Evolutionary conservation across 176 grass and related monocot genomes (phyloP).

Genomic region (Leersia perrieri): DNA sequence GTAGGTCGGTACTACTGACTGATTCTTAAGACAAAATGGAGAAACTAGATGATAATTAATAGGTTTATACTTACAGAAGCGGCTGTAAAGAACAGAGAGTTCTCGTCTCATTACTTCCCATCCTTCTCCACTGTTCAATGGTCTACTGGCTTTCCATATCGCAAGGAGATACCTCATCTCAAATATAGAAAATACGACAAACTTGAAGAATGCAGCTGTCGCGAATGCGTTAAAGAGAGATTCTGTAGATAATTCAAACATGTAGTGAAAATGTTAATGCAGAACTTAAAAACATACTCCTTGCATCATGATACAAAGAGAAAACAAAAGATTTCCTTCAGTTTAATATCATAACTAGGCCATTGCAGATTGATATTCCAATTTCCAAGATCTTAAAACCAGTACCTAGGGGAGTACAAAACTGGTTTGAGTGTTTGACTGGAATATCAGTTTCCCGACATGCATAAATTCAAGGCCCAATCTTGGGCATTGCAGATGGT

Average conservation of each 20-base stretch:
- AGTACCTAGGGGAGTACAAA: neutral
- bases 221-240: conserved; percentile 99
- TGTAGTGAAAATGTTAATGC: neutral
- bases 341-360: neutral
- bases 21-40: conserved; percentile 6
- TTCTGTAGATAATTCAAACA: conserved; percentile 53
- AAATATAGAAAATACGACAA: conserved; percentile 98
- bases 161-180: conserved; percentile 98
- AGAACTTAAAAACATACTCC: conserved; percentile 18
- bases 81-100: conserved; percentile 95
- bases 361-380: conserved; percentile 10
- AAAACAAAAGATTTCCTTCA: neutral
- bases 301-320: neutral
- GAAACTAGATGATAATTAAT: conserved; percentile 31
- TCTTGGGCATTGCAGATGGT: neutral
- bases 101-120: conserved; percentile 96
- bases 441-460: neutral
- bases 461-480: neutral
- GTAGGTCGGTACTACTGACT: conserved; percentile 37
- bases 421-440: neutral
- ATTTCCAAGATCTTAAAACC: no score
- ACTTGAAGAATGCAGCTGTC: conserved; percentile 98
- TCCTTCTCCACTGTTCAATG: conserved; percentile 81
- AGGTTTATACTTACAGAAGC: conserved; percentile 94
- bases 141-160: conserved; percentile 98